These are phyloP conservation scores for Theobroma cacao DNA, from an alignment of 345 rosid genomes.

Conservation along the genomic window DNA sequence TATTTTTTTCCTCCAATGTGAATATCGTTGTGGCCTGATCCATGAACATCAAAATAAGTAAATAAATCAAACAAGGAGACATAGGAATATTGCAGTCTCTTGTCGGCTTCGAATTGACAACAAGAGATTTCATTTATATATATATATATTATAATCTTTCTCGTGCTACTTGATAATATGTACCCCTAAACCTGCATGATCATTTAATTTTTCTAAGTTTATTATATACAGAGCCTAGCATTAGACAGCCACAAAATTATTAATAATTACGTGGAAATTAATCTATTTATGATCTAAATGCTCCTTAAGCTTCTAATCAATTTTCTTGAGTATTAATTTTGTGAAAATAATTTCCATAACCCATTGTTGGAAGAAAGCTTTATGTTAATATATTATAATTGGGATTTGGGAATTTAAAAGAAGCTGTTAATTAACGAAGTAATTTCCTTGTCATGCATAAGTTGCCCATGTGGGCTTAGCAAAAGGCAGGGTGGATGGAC, in stretches of 20 bases:
- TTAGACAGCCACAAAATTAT: background rate
- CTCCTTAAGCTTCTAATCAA: background rate
- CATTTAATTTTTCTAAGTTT: background rate
- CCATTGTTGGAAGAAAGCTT: too few species aligned
- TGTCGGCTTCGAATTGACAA: background rate
- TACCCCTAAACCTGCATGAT: background rate
- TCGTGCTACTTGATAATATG: background rate
- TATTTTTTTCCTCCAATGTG: background rate
- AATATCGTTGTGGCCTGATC: background rate
- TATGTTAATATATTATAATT: too few species aligned
- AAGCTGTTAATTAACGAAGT: background rate
- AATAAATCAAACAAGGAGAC: background rate
- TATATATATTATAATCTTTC: background rate
- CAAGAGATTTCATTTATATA: background rate
- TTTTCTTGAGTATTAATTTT: background rate
- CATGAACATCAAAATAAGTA: background rate
- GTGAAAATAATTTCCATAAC: too few species aligned
- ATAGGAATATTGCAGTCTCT: background rate
- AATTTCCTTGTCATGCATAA: background rate
- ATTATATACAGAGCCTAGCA: background rate
- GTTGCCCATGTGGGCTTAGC: background rate
- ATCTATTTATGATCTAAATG: background rate
- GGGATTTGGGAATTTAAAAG: too few species aligned
- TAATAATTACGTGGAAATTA: background rate
- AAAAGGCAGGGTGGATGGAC: background rate